Evolutionary conservation across 2,329 filamentous ascomycete species (phyloP).

Genomic region (Incumbomyces delicatus): DNA sequence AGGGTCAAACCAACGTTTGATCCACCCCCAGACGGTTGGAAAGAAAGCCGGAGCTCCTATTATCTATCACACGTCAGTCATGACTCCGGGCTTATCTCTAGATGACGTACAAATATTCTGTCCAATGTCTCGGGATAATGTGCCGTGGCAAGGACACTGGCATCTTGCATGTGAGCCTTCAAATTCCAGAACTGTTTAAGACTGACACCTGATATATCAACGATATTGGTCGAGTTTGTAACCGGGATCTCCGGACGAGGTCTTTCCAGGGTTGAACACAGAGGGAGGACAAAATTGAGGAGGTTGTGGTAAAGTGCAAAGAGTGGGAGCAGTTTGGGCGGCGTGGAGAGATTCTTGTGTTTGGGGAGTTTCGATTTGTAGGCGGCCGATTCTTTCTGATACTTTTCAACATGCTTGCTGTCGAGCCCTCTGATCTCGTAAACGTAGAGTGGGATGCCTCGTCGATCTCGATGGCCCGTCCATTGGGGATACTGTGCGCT

Average conservation of each 20-base stretch:
- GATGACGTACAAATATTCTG: conserved; percentile 53
- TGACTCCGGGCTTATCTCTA: no score
- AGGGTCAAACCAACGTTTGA: conserved; percentile 86
- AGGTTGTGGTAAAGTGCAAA: conserved; percentile 93
- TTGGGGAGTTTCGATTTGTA: conserved; percentile 28
- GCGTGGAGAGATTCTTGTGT: conserved; percentile 48
- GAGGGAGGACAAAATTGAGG: conserved; percentile 73
- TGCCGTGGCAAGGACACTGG: conserved; percentile 75
- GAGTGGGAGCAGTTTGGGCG: conserved; percentile 68
- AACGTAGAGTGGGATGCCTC: conserved; percentile 85
- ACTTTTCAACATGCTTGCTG: conserved; percentile 67
- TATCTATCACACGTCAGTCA: conserved; percentile 40
- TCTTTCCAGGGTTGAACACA: conserved; percentile 71
- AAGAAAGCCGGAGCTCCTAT: conserved; percentile 85
- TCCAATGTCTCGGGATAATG: conserved; percentile 94
- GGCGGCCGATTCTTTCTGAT: conserved; percentile 52
- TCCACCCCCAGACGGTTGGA: conserved; percentile 74
- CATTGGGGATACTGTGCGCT: conserved; percentile 56
- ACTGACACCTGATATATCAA: conserved; percentile 80
- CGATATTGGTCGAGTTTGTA: conserved; percentile 86
- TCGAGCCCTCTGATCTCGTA: conserved; percentile 80
- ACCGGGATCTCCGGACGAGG: conserved; percentile 72
- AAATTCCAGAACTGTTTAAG: conserved; percentile 94
- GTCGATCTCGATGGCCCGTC: conserved; percentile 80
- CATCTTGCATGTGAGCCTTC: conserved; percentile 87